A percentile compares a stretch with the other conserved stretches of the same genome.
Evolutionary conservation across 208 protist species (phyloP).

Genomic region (Leishmania tarentolae): DNA sequence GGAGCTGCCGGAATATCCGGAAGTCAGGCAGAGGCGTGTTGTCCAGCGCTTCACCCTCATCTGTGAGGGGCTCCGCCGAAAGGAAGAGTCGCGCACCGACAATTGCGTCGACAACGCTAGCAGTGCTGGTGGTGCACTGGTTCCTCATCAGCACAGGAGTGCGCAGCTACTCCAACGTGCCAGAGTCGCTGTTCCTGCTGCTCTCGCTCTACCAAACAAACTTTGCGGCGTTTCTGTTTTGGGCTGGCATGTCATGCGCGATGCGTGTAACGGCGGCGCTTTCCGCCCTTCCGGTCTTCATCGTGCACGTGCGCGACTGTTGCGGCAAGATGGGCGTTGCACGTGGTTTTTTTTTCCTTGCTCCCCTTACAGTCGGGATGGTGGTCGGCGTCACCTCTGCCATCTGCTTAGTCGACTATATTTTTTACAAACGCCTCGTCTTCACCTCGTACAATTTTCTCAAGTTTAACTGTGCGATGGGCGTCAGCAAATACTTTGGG

Average conservation of each 20-base stretch:
- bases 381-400: slow-evolving; percentile 23
- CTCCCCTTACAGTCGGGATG: slow-evolving; percentile 30
- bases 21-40: neutral
- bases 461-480: slow-evolving; percentile 87
- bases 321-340: slow-evolving; percentile 22
- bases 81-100: neutral
- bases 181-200: slow-evolving; percentile 65
- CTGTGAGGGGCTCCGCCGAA: neutral
- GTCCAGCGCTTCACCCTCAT: neutral
- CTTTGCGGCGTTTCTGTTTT: slow-evolving; percentile 60
- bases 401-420: slow-evolving; percentile 49
- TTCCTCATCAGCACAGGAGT: slow-evolving; percentile 60
- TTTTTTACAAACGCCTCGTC: slow-evolving; percentile 56
- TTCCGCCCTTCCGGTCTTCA: slow-evolving; percentile 55
- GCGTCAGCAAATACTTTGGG: slow-evolving; percentile 87
- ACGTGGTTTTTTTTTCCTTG: slow-evolving; percentile 9
- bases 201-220: slow-evolving; percentile 46
- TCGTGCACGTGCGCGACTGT: slow-evolving; percentile 31
- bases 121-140: slow-evolving; percentile 51
- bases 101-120: slow-evolving; percentile 19
- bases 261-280: slow-evolving; percentile 67
- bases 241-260: slow-evolving; percentile 56
- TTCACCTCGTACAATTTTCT: slow-evolving; percentile 77
- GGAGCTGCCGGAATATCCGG: neutral
- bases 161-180: slow-evolving; percentile 77